Conservation (phyloP, 192 early-diverging fungal genomes). For the Glomus cerebriforme region DNA sequence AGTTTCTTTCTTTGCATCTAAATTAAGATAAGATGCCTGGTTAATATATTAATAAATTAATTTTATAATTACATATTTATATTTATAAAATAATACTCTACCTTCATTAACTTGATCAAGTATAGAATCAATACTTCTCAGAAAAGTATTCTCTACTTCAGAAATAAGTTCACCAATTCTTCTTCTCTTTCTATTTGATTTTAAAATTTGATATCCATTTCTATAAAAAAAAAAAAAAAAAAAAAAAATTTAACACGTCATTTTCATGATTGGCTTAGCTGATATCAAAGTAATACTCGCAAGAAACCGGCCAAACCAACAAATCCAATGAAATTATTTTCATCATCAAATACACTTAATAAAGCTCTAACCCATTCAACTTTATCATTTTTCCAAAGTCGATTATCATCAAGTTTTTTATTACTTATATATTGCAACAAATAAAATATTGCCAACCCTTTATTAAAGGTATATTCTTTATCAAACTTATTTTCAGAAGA, state of each 20-base stretch:
- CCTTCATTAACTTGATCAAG: constrained; percentile 6
- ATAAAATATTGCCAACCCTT: constrained; percentile 2
- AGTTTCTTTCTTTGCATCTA: constrained; percentile 6
- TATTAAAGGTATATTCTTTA: neutral
- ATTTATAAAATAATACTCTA: neutral
- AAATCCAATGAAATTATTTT: constrained; percentile 22
- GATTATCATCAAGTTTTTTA: neutral
- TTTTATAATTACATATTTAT: neutral
- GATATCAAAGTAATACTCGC: constrained; percentile 7
- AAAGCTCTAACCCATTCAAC: constrained; percentile 18
- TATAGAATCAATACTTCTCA: constrained; percentile 14
- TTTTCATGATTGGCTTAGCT: neutral
- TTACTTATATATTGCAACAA: neutral
- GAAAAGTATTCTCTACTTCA: constrained; percentile 24
- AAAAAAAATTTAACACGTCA: neutral
- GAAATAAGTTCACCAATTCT: constrained; percentile 8
- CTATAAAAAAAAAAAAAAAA: constrained; percentile 8
- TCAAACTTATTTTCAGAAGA: constrained; percentile 9
- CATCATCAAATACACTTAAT: neutral
- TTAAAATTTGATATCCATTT: constrained; percentile 24
- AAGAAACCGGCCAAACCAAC: constrained; percentile 7
- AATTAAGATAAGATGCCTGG: neutral
- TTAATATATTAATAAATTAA: too few relatives aligned
- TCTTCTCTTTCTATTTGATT: neutral
- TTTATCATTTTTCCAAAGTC: constrained; percentile 12